These are phyloP conservation scores for Aspergillus sp. DNA, from an alignment of 2,329 filamentous ascomycete genomes.

Conservation along the genomic window DNA sequence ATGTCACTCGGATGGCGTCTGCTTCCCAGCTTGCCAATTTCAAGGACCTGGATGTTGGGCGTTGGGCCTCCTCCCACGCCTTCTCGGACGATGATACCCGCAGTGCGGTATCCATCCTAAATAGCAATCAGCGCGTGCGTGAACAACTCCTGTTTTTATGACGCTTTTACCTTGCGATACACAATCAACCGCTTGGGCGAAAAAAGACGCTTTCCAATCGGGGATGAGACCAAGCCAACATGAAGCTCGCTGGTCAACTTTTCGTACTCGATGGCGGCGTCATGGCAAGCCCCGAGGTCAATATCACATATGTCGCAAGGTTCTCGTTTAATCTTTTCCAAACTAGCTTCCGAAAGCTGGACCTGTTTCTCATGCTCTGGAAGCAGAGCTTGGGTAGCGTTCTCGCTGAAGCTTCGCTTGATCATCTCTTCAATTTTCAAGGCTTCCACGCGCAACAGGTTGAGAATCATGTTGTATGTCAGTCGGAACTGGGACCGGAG, in stretches of 20 bases:
- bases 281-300: slow-evolving; percentile 77
- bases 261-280: slow-evolving; percentile 76
- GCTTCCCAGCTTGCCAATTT: slow-evolving; percentile 67
- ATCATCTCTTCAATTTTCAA: slow-evolving; percentile 99
- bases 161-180: slow-evolving; percentile 60
- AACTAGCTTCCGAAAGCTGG: slow-evolving; percentile 83
- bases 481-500: slow-evolving; percentile 92
- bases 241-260: slow-evolving; percentile 80
- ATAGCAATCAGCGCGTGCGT: slow-evolving; percentile 18
- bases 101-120: slow-evolving; percentile 75
- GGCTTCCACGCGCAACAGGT: slow-evolving; percentile 89
- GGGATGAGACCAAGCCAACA: slow-evolving; percentile 71
- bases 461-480: slow-evolving; percentile 99
- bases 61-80: slow-evolving; percentile 65
- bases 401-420: slow-evolving; percentile 98
- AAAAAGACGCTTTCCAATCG: slow-evolving; percentile 78
- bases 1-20: slow-evolving; percentile 79
- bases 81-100: slow-evolving; percentile 76
- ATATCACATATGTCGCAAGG: slow-evolving; percentile 77
- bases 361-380: slow-evolving; percentile 96
- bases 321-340: slow-evolving; percentile 86
- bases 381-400: slow-evolving; percentile 89
- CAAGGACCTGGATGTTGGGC: slow-evolving; percentile 74
- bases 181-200: slow-evolving; percentile 73
- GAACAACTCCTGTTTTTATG: not conserved